Base-by-base conservation (phyloP, 1,139 yeast species). In the Candida dubliniensis region DNA sequence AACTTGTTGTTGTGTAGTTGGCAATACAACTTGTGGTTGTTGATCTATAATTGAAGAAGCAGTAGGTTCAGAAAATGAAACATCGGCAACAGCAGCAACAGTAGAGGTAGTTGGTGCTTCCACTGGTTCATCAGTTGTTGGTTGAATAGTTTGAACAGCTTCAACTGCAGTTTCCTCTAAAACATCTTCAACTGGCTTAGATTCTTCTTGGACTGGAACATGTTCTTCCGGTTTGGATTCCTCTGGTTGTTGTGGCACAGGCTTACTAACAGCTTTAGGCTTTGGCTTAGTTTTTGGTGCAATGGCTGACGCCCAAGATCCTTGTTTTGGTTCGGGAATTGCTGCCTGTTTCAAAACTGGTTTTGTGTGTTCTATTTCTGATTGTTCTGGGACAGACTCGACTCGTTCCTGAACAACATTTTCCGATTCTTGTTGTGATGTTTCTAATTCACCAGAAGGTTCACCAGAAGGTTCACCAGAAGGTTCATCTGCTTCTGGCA, bases 1-100 rank as follows among this genome's bases (percentile, higher is more conserved):
- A 37, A 72, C 69, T 50, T 73, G 67, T 49, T 74, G 68, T 39
- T 74, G 61, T 41, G 75, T 64, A 34, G 75, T 64, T 52, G 93
- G 93, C 59, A 86, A 77, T 42, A 84, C 83, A 48, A 86, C 93
- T 51, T 85, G 78, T 59, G 82, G 69, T 65, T 71, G 60, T 62
- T 53, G 50, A 5, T 36, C 40, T 18, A 30, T 27, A 24, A 36
- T 31, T 25, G 44, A 58, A 15, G 47, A 35, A 44, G 43, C 47
- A 26, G 35, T 31, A 14, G 45, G 31, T 18, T 36, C 38, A 30
- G 42, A 40, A 24, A 27, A 32, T n/a, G 44, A 29, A 32, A 34
- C 40, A 12, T n/a, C 13, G 4, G 13, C 14, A 30, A 13, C 14
- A 30, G 45, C 37, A 26, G 43, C 42, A 31, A 47, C 24, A 18